These are phyloP conservation scores for Brassica cretica DNA, from an alignment of 345 rosid species.

Conservation along the genomic window DNA sequence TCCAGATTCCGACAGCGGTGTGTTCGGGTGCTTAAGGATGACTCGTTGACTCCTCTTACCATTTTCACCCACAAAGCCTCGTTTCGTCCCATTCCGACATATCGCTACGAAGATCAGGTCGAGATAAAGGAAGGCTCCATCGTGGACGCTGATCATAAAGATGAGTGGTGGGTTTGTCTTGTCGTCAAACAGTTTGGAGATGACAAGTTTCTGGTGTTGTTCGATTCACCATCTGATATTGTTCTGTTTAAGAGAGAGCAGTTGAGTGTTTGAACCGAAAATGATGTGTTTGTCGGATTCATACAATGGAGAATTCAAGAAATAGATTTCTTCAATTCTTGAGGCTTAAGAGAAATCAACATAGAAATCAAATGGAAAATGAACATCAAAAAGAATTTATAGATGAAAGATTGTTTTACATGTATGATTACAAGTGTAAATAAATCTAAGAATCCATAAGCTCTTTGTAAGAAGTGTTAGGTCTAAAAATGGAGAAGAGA, in stretches of 20 bases:
- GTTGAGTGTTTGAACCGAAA: too few species aligned
- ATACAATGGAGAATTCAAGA: too few species aligned
- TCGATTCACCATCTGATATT: slow-evolving; percentile 51
- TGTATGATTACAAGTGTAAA: too few species aligned
- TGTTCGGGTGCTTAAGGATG: background rate
- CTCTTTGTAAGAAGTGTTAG: too few species aligned
- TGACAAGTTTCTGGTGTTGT: slow-evolving; percentile 44
- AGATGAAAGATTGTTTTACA: too few species aligned
- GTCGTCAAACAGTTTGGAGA: slow-evolving; percentile 44
- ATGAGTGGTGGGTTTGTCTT: slow-evolving; percentile 58
- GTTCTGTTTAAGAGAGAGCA: slow-evolving; percentile 43
- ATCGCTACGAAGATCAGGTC: background rate
- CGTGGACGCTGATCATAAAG: slow-evolving; percentile 44
- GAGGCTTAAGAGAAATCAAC: too few species aligned
- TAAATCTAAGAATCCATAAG: too few species aligned
- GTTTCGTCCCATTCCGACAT: slow-evolving; percentile 57
- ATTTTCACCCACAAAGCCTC: slow-evolving; percentile 13
- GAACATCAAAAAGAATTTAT: too few species aligned
- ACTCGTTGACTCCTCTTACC: background rate
- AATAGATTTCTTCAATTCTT: too few species aligned
- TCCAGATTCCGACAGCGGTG: background rate
- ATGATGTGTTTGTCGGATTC: too few species aligned
- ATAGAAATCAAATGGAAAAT: too few species aligned
- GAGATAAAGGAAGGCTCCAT: slow-evolving; percentile 37
- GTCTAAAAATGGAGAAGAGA: too few species aligned